Conservation (phyloP, 169 alveolate species). For the Plasmodium inui region DNA sequence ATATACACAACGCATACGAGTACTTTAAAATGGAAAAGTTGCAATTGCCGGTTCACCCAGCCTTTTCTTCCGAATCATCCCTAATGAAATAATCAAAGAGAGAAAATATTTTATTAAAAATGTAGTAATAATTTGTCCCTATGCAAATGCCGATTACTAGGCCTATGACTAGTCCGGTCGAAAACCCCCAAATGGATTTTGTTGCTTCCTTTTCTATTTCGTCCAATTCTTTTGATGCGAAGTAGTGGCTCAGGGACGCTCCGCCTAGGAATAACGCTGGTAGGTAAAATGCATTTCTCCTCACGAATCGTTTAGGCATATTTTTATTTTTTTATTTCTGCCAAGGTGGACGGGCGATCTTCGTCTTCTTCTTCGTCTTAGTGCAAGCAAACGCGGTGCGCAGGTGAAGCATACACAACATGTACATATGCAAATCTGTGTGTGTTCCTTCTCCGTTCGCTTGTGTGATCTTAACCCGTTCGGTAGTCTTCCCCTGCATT, state of each 20-base stretch:
- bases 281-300: conserved; percentile 60
- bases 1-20: neutral
- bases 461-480: neutral
- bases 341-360: conserved; percentile 6
- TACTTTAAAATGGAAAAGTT: neutral
- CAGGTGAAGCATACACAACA: neutral
- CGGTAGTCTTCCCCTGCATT: neutral
- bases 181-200: conserved; percentile 75
- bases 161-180: conserved; percentile 75
- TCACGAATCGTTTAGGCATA: conserved; percentile 34
- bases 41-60: neutral
- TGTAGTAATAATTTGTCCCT: conserved; percentile 74
- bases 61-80: conserved; percentile 73
- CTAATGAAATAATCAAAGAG: conserved; percentile 67
- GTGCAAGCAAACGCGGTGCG: neutral
- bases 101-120: conserved; percentile 73
- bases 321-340: conserved; percentile 27
- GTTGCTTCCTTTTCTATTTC: conserved; percentile 74
- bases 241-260: conserved; percentile 73
- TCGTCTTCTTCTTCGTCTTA: neutral
- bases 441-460: neutral
- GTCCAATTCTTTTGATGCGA: conserved; percentile 75
- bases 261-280: conserved; percentile 77
- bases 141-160: conserved; percentile 72
- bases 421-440: neutral